Base-by-base conservation (phyloP, 495 filamentous ascomycete species). In the Saxispiralis lemnorum region DNA sequence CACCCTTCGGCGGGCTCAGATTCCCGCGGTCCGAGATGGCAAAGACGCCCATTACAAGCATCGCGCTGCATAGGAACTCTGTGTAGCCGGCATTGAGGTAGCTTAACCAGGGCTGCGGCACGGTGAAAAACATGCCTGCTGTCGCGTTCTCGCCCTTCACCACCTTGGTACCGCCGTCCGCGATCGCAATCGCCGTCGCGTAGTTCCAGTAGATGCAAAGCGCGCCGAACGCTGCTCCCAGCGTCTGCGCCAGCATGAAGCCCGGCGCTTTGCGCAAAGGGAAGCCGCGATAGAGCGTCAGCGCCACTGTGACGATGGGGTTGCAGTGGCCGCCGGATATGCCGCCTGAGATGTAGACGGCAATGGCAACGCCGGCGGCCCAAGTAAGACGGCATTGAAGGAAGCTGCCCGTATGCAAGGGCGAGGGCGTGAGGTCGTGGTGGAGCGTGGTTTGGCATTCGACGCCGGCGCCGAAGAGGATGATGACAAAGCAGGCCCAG, bases 311-410 rank as follows among this genome's bases (percentile, higher is more conserved):
- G 9, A 44, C 34, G 31, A 37, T 37, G 14, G 42, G 42, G 18
- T 44, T 44, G 33, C 41, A 45, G 20, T 49, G 47, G 7, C 41
- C 47, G 20, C 47, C 41, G 19, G 41, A 45, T 6, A 49, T 34
- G 30, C 47, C 47, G 36, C 47, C 47, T 14, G 47, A 41, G 17
- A 76, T 64, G 43, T 72, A 72, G 36, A 73, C 71, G 10, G 60
- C 71, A 35, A 72, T 65, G 70, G 73, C 73, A 20, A 66, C 66
- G 12, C 66, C 68, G 6, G 73, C 55, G 0, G 69, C 70, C 70
- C 70, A 75, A 7, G 65, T 63, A 67, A 66, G 72, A 15, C 58
- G 63, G 3, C 65, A 66, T 2, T 65, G 66, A 44, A 65, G 64
- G 13, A 70, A 70, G 32, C 65, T 62, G 2, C 62, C 63, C 0